Conservation (phyloP, 805 yeast species). For the Sugiyamaella floridensis region DNA sequence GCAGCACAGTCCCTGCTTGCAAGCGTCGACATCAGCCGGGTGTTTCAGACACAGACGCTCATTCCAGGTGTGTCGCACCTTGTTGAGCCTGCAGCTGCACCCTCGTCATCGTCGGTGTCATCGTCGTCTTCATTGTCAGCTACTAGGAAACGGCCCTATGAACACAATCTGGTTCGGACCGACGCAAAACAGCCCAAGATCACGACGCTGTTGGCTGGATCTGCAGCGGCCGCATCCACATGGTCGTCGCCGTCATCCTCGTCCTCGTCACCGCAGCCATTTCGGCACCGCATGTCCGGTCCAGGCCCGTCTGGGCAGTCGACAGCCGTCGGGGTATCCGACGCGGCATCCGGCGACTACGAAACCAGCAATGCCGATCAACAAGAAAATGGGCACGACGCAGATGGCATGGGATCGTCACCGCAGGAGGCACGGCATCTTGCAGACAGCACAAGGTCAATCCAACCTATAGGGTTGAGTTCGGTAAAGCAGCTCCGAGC, state of each 20-base stretch:
- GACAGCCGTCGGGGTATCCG: no score
- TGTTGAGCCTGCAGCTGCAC: background rate
- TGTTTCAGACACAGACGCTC: slow-evolving; percentile 54
- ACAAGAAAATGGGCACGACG: no score
- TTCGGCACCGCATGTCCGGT: background rate
- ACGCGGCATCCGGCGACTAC: background rate
- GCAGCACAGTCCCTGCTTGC: slow-evolving; percentile 46
- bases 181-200: slow-evolving; percentile 58
- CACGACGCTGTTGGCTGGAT: slow-evolving; percentile 29
- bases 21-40: slow-evolving; percentile 58
- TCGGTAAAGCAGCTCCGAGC: slow-evolving; percentile 47
- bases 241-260: background rate
- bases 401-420: background rate
- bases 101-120: background rate
- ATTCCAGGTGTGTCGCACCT: slow-evolving; percentile 23
- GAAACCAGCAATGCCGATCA: background rate
- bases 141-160: slow-evolving; percentile 38
- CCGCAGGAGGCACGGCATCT: background rate
- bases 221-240: background rate
- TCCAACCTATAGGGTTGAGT: slow-evolving; percentile 11
- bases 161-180: slow-evolving; percentile 62
- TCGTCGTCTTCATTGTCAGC: background rate
- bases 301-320: background rate
- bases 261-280: no score
- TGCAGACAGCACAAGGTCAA: background rate